Conservation (phyloP, 306 rosid genomes). For the Vicia villosa region DNA sequence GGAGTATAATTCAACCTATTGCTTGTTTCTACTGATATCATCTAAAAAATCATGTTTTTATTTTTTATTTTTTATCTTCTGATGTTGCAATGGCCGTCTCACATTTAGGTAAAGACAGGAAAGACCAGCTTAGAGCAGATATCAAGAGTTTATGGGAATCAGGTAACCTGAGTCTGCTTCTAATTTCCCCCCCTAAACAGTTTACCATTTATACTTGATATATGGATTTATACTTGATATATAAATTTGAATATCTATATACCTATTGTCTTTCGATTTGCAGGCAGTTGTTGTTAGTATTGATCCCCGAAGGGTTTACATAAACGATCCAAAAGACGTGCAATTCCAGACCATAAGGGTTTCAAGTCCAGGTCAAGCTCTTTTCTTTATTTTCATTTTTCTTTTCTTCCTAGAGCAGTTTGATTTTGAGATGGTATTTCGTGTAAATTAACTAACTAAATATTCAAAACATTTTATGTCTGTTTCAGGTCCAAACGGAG, state of each 20-base stretch:
- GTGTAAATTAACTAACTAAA: background rate
- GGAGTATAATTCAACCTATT: slow-evolving; percentile 57
- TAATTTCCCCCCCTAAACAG: background rate
- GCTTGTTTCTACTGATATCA: slow-evolving; percentile 23
- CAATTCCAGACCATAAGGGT: slow-evolving; percentile 64
- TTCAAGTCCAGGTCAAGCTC: slow-evolving; percentile 60
- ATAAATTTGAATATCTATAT: too few relatives aligned
- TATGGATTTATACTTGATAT: too few relatives aligned
- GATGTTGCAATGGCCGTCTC: slow-evolving; percentile 35
- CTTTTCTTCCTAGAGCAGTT: background rate
- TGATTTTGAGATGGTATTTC: background rate
- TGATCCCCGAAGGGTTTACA: slow-evolving; percentile 88
- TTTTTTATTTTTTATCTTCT: too few relatives aligned
- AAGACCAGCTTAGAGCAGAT: slow-evolving; percentile 96
- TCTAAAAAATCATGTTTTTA: slow-evolving; percentile 1
- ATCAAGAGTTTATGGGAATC: slow-evolving; percentile 94
- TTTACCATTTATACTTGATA: too few relatives aligned
- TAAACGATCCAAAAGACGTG: slow-evolving; percentile 71
- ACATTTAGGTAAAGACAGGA: slow-evolving; percentile 74
- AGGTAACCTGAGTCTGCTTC: slow-evolving; percentile 48
- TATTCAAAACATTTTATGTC: slow-evolving; percentile 5
- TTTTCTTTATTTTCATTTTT: background rate
- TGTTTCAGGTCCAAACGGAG: slow-evolving; percentile 94
- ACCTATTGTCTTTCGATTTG: slow-evolving; percentile 28
- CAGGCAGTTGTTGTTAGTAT: slow-evolving; percentile 99